Percentiles rank a stretch among this genome's conserved stretches.
These are phyloP conservation scores for Trichosporon ovoides DNA, from an alignment of 1,284 basidiomycete species.

Conservation along the genomic window DNA sequence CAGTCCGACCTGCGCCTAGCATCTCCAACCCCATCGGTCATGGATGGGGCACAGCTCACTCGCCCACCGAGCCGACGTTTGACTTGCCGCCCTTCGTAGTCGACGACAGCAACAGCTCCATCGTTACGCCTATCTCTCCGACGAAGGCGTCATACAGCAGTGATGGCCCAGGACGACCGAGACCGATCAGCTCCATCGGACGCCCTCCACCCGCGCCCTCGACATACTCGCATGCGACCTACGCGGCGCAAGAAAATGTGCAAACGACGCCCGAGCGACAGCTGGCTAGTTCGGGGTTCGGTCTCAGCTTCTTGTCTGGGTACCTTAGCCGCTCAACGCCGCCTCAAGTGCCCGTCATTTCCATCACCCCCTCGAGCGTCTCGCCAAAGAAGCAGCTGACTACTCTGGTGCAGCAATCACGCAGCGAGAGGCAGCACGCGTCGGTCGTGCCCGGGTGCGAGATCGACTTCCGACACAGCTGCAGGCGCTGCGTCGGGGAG, in stretches of 20 bases:
- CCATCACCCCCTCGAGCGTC: slow-evolving; percentile 17
- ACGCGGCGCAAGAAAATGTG: background rate
- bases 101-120: slow-evolving; percentile 16
- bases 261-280: slow-evolving; percentile 16
- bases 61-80: slow-evolving; percentile 7
- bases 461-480: slow-evolving; percentile 28
- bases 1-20: slow-evolving; percentile 16
- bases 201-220: background rate
- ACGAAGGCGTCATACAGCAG: background rate
- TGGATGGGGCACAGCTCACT: background rate
- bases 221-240: background rate
- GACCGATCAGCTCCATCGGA: background rate
- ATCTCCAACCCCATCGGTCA: slow-evolving; percentile 6
- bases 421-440: slow-evolving; percentile 11
- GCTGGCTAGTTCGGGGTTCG: slow-evolving; percentile 5
- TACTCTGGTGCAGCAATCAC: slow-evolving; percentile 10
- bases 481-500: slow-evolving; percentile 30
- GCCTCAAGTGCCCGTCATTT: slow-evolving; percentile 13
- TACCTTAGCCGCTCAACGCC: slow-evolving; percentile 18
- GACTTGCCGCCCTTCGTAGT: slow-evolving; percentile 25
- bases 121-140: slow-evolving; percentile 18
- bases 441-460: slow-evolving; percentile 7
- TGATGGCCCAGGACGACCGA: background rate
- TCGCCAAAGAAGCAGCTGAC: slow-evolving; percentile 15
- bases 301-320: slow-evolving; percentile 20